Evolutionary conservation across 2,329 filamentous ascomycete genomes (phyloP).

Genomic region (Aspergillus sojae): DNA sequence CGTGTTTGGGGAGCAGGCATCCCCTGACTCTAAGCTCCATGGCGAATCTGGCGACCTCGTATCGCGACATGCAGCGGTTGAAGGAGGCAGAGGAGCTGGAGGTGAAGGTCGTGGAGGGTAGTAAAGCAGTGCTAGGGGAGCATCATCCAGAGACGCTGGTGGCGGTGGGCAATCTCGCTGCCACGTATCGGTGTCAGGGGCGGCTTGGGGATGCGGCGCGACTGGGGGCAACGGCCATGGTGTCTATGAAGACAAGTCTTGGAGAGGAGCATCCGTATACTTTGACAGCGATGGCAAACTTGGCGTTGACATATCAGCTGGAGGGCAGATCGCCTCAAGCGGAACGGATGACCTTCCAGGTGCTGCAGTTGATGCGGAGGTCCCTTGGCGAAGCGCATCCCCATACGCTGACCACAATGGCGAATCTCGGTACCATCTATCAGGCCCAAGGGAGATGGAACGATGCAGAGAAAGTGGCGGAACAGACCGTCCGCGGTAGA

Average conservation of each 20-base stretch:
- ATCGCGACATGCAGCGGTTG: constrained; percentile 8
- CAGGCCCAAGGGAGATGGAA: constrained; percentile 14
- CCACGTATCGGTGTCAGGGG: constrained; percentile 10
- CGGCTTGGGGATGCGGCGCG: constrained; percentile 6
- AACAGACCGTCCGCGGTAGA: constrained; percentile 4
- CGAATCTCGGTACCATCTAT: constrained; percentile 11
- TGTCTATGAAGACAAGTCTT: constrained; percentile 5
- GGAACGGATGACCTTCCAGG: constrained; percentile 8
- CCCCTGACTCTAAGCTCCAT: constrained; percentile 9
- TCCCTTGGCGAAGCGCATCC: constrained; percentile 7
- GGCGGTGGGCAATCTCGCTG: constrained; percentile 12
- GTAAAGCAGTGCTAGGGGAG: constrained; percentile 9
- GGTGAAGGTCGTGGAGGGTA: constrained; percentile 7
- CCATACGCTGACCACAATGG: constrained; percentile 10
- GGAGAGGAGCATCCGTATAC: constrained; percentile 6
- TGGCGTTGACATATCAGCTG: constrained; percentile 12
- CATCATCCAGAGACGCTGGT: constrained; percentile 15
- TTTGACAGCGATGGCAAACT: constrained; percentile 14
- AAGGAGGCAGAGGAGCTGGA: constrained; percentile 15
- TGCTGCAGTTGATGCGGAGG: constrained; percentile 10
- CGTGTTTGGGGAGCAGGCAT: constrained; percentile 2
- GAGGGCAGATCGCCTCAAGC: constrained; percentile 4
- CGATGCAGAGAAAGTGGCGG: constrained; percentile 7
- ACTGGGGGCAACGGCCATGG: constrained; percentile 4
- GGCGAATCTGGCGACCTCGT: constrained; percentile 14